Base-by-base conservation (phyloP, 2,329 filamentous ascomycete genomes). In the Hansfordia pulvinata region DNA sequence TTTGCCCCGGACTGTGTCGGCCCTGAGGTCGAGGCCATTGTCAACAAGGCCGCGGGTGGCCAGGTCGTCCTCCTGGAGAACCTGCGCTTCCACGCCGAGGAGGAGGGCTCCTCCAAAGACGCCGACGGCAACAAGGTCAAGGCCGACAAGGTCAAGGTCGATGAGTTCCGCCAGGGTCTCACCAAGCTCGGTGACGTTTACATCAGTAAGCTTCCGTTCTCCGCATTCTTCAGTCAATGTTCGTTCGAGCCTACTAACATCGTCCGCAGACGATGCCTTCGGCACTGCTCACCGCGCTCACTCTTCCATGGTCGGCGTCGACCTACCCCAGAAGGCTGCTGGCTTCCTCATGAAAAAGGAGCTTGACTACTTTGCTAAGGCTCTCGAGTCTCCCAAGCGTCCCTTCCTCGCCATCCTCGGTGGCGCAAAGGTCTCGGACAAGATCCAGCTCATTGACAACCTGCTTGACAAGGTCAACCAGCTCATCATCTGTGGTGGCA, bases 261-360 rank as follows among this genome's bases (percentile, higher is more conserved):
- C 17, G 16, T 16, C 11, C 11, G 1, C 40, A 92, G 84, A 98
- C 61, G 90, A 98, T 49, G 90, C 92, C 36, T 98, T 98, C 54
- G 90, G 90, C 57, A 98, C 90, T 35, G 90, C 90, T 34, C 90
- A 98, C 69, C 84, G 90, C 55, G 90, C 83, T 25, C 90, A 98
- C 74, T 94, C 85, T 58, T 96, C 88, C 56, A 98, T 98, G 90
- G 90, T 98, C 46, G 90, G 90, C 48, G 71, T 94, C 38, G 76
- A 94, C 41, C 78, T 98, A 25, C 86, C 88, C 42, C 84, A 96
- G 58, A 94, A 93, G 69, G 90, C 90, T 8, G 83, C 88, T 30
- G 90, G 90, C 36, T 98, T 94, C 76, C 76, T 98, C 49, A 85
- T 98, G 69, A 98, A 98, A 80, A 98, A 96, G 70, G 90, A 98